Evolutionary conservation across 164 flowering plant genomes (phyloP).

Genomic region (Cinnamomum micranthum): DNA sequence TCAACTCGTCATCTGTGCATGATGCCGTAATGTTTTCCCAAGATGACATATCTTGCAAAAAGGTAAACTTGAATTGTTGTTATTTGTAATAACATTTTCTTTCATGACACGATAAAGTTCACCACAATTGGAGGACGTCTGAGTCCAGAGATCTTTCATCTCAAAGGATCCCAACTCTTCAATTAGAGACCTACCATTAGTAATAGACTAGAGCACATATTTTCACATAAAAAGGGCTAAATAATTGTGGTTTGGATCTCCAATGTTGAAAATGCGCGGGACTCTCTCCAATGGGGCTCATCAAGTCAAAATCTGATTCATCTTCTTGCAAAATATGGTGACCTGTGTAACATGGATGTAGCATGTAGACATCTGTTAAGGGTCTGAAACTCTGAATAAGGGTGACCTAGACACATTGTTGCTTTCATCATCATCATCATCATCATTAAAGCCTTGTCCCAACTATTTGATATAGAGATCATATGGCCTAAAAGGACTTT

Average conservation of each 20-base stretch:
- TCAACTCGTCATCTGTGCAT: background rate
- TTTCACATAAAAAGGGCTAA: background rate
- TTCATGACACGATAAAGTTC: no score
- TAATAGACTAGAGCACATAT: background rate
- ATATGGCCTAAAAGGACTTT: no score
- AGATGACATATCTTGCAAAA: conserved; percentile 2
- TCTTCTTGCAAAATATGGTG: background rate
- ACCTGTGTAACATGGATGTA: no score
- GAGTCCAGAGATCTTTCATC: background rate
- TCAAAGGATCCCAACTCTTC: background rate
- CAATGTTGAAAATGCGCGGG: background rate
- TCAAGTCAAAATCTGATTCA: background rate
- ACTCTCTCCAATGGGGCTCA: background rate
- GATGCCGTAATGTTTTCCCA: background rate
- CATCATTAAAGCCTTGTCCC: no score
- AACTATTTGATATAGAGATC: no score
- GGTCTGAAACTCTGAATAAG: no score
- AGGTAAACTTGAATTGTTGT: background rate
- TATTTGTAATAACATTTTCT: background rate
- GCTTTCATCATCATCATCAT: no score
- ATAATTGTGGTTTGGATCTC: background rate
- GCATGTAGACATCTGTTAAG: no score
- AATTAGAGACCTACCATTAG: background rate
- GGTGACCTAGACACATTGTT: no score
- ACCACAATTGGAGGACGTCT: background rate